Percentiles rank a stretch among this genome's conserved stretches.
phyloP scores from a whole-genome alignment of 305 asterid genomes.

The Ilex paraguariensis region DNA sequence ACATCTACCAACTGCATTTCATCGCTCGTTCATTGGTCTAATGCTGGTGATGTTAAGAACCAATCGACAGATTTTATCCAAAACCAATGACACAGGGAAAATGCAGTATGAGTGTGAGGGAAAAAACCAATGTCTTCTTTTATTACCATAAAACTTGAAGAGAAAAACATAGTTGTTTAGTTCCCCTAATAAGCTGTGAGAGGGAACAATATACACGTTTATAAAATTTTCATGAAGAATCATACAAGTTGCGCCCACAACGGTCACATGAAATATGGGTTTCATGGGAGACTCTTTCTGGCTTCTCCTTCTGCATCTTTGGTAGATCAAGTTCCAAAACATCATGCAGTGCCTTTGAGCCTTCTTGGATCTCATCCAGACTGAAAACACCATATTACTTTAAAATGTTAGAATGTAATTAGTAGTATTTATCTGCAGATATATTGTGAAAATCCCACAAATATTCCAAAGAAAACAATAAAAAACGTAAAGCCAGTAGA shows the following conservation, averaged over 20 bases:
- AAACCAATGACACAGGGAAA: no score
- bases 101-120: no score
- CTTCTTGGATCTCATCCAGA: slow-evolving; percentile 71
- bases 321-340: slow-evolving; percentile 72
- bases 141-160: background rate
- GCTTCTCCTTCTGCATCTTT: slow-evolving; percentile 61
- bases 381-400: slow-evolving; percentile 30
- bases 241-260: slow-evolving; percentile 61
- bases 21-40: no score
- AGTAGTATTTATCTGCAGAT: background rate
- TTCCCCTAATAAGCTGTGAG: background rate
- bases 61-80: no score
- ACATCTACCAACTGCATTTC: no score
- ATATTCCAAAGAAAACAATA: background rate
- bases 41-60: no score
- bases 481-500: no score
- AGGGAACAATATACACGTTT: background rate
- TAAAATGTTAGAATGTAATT: slow-evolving; percentile 4
- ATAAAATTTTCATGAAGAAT: slow-evolving; percentile 21
- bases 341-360: slow-evolving; percentile 57
- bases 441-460: background rate
- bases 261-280: slow-evolving; percentile 51
- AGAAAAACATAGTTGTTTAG: background rate
- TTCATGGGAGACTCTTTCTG: slow-evolving; percentile 23
- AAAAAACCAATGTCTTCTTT: no score